Base-by-base conservation (phyloP, 192 early-diverging fungal species). In the Mortierella antarctica region DNA sequence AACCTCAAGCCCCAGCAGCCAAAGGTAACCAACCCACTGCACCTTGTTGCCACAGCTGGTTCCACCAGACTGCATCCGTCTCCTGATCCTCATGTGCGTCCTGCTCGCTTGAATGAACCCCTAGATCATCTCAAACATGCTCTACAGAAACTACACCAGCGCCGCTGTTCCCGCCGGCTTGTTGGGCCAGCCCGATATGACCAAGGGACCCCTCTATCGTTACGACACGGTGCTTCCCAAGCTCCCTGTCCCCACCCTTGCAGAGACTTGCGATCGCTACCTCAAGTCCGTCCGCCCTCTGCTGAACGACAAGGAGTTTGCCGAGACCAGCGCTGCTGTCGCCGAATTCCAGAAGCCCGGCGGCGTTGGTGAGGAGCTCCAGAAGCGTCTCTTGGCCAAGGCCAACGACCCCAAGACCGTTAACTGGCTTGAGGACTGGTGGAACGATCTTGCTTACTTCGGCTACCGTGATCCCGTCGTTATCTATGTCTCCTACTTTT, bases 371-470 rank as follows among this genome's bases (percentile, higher is more conserved):
- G 87, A 92, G 64, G 84, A 90, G 83, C 90, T 99, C 50, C 97
- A 98, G 86, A 81, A 90, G 74, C 91, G 97, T 61, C 86, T 99
- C 55, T 55, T 92, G 56, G 92, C 91, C 64, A 89, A 92, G 54
- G 92, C 92, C 5, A 87, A 89, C 21, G 86, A 91, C 75, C 89
- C 93, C 23, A 89, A 89, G 57, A 88, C 91, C 57, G 89, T 89
- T 44, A 95, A 94, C 88, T 99, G 96, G 93, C 88, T 97, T 57
- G 95, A 93, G 81, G 95, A 96, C 74, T 99, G 98, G 98, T 99
- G 98, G 98, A 94, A 95, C 75, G 95, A 96, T 62, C 88, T 93
- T 57, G 95, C 95, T 66, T 99, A 99, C 85, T 90, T 93, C 84
- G 94, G 90, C 39, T 98, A 98, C 88, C 92, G 97, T 65, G 98